Evolutionary conservation across 2,329 filamentous ascomycete species (phyloP).

Genomic region (Neonectria magnoliae): DNA sequence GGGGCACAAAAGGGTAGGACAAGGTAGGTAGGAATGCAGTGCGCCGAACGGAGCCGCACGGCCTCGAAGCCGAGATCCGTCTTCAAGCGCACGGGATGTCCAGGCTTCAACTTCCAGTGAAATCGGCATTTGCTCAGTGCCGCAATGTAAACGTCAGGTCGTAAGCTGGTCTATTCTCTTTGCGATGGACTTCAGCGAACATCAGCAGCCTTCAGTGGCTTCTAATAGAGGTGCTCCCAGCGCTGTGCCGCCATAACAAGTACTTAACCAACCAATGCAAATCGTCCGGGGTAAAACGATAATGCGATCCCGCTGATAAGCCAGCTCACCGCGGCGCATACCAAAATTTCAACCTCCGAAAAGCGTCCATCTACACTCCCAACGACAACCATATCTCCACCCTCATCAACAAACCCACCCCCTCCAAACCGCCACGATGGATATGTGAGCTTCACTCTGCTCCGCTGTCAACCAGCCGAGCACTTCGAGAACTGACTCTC

Average conservation of each 20-base stretch:
- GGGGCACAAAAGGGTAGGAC: not conserved
- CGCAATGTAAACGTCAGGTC: not conserved
- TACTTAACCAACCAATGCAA: not conserved
- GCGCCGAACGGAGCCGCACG: not conserved
- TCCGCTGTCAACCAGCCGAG: not conserved
- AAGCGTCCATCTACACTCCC: constrained; percentile 24
- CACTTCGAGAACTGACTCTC: constrained; percentile 23
- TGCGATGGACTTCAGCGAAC: not conserved
- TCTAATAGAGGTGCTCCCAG: not conserved
- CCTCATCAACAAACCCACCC: constrained; percentile 16
- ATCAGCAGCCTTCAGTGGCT: not conserved
- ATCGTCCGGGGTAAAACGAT: constrained; percentile 42
- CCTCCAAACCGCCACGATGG: constrained; percentile 39
- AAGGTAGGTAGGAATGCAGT: not conserved
- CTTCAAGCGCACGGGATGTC: not conserved
- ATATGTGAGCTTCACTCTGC: constrained; percentile 38
- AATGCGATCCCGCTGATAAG: constrained; percentile 47
- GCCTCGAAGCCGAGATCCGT: not conserved
- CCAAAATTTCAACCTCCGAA: constrained; percentile 44
- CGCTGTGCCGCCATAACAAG: not conserved
- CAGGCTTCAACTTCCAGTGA: too few species aligned
- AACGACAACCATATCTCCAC: constrained; percentile 22
- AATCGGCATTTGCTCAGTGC: not conserved
- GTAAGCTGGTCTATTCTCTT: too few species aligned
- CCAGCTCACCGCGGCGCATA: constrained; percentile 22